Percentiles rank a stretch among this genome's conserved stretches.
phyloP scores from a whole-genome alignment of 192 early-diverging fungal species.

The Dissophora globulifera region DNA sequence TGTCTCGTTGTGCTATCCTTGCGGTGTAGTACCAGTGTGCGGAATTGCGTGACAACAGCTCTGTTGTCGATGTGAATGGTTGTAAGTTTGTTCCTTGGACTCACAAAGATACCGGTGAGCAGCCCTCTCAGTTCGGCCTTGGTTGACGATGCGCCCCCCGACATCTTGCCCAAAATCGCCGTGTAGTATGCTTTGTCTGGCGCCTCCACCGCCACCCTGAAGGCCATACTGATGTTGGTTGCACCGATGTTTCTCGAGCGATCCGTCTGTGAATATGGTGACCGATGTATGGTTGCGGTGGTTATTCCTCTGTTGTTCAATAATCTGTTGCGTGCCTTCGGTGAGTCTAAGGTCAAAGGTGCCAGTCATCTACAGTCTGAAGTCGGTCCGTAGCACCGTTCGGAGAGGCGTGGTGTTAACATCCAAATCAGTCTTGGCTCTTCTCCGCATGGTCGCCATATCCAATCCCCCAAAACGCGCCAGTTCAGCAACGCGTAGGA shows the following conservation, averaged over 20 bases:
- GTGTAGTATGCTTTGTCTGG: background rate
- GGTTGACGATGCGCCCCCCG: background rate
- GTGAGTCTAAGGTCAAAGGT: no score
- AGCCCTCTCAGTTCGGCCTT: conserved; percentile 3
- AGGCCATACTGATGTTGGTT: background rate
- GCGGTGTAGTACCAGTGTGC: background rate
- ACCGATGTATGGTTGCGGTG: no score
- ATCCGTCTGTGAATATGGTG: conserved; percentile 14
- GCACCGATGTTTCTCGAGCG: background rate
- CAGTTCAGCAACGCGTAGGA: no score
- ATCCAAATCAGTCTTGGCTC: no score
- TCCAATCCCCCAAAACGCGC: no score
- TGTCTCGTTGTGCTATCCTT: background rate
- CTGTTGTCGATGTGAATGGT: conserved; percentile 11
- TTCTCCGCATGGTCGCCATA: no score
- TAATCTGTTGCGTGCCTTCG: no score
- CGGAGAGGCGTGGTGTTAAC: no score
- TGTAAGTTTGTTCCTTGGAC: background rate
- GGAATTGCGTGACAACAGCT: conserved; percentile 13
- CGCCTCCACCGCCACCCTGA: background rate
- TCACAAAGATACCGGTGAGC: conserved; percentile 1
- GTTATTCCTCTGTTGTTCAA: no score
- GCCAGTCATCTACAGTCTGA: no score
- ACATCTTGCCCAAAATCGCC: background rate
- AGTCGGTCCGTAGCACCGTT: no score